Percentiles rank a stretch among this genome's conserved stretches.
Evolutionary conservation across 2,329 filamentous ascomycete species (phyloP).

Genomic region (Cyphellophora attinorum): DNA sequence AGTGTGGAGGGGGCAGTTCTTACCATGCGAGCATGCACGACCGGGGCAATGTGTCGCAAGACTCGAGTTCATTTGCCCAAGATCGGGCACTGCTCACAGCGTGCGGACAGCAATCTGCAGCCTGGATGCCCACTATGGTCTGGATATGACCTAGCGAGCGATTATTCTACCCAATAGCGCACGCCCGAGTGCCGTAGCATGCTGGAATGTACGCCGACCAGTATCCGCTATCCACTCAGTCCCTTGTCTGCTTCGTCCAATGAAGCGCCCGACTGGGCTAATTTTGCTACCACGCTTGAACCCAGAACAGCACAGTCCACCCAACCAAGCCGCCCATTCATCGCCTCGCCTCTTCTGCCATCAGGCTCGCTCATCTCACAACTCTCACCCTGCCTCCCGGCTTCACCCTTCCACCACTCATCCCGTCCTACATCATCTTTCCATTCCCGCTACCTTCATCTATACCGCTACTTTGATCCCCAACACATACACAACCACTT

Average conservation of each 20-base stretch:
- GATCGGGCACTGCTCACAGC: background rate
- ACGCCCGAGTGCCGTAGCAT: background rate
- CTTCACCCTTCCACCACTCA: conserved; percentile 1
- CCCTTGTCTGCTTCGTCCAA: no score
- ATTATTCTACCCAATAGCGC: background rate
- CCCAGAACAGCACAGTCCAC: no score
- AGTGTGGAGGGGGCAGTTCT: no score
- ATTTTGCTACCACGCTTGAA: background rate
- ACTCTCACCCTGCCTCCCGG: background rate
- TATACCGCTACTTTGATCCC: background rate
- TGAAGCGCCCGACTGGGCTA: background rate
- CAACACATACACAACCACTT: no score
- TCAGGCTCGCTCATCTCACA: background rate
- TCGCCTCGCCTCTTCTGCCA: background rate
- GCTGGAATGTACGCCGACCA: background rate
- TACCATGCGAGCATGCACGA: no score
- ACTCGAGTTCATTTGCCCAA: no score
- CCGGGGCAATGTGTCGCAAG: no score
- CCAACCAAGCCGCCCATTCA: no score
- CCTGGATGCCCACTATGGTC: background rate
- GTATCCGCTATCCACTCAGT: no score
- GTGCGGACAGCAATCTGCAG: background rate
- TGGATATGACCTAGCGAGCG: background rate
- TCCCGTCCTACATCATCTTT: conserved; percentile 1
- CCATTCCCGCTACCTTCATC: background rate